Evolutionary conservation across 1,139 yeast genomes (phyloP).

Genomic region (Casaregolazyma suthepensis): DNA sequence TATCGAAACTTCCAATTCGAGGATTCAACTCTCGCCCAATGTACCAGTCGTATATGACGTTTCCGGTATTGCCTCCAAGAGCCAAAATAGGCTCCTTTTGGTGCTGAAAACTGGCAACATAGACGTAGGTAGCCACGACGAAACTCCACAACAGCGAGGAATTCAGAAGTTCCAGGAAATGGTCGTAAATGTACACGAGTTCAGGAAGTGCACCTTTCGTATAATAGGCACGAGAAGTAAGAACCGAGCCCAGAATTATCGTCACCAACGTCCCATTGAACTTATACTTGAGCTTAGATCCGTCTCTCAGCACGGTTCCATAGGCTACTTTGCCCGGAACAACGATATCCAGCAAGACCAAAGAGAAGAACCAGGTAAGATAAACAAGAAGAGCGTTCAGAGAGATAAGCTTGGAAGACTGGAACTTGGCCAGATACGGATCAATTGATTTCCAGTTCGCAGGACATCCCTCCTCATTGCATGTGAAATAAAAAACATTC

Average conservation of each 20-base stretch:
- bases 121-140: slow-evolving; percentile 57
- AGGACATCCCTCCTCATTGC: slow-evolving; percentile 35
- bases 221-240: slow-evolving; percentile 46
- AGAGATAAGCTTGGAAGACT: slow-evolving; percentile 21
- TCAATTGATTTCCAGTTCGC: slow-evolving; percentile 22
- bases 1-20: slow-evolving; percentile 75
- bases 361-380: slow-evolving; percentile 62
- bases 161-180: slow-evolving; percentile 59
- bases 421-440: slow-evolving; percentile 31
- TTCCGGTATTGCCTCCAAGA: slow-evolving; percentile 79
- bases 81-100: slow-evolving; percentile 68
- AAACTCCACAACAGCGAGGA: slow-evolving; percentile 62
- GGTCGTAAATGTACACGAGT: slow-evolving; percentile 63
- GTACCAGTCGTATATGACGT: slow-evolving; percentile 81
- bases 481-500: slow-evolving; percentile 47
- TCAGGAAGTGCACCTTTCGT: slow-evolving; percentile 66
- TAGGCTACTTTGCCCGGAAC: slow-evolving; percentile 65
- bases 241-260: slow-evolving; percentile 40
- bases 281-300: slow-evolving; percentile 60
- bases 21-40: slow-evolving; percentile 97
- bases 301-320: slow-evolving; percentile 75
- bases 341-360: slow-evolving; percentile 57
- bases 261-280: slow-evolving; percentile 72
- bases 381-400: slow-evolving; percentile 56
- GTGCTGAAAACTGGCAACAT: slow-evolving; percentile 56